These are phyloP conservation scores for Fusarium tjaetaba DNA, from an alignment of 2,329 filamentous ascomycete genomes.

Conservation along the genomic window DNA sequence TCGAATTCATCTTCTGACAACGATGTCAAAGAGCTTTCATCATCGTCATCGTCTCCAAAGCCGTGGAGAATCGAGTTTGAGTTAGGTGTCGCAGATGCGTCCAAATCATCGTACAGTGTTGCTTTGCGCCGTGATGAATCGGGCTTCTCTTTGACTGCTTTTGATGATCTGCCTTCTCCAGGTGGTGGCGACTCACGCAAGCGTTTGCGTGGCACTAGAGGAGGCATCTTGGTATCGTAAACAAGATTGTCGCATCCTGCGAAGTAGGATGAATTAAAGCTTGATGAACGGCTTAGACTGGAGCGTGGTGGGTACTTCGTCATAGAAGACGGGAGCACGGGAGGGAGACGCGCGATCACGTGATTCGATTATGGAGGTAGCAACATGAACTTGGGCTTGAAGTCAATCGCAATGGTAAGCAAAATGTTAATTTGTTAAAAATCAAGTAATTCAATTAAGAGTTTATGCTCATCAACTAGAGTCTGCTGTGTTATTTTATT, in stretches of 20 bases:
- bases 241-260: conserved; percentile 23
- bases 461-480: background rate
- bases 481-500: background rate
- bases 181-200: conserved; percentile 58
- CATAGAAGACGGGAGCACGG: conserved; percentile 14
- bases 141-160: conserved; percentile 33
- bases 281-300: background rate
- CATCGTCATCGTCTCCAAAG: conserved; percentile 54
- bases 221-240: conserved; percentile 66
- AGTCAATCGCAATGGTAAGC: background rate
- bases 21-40: conserved; percentile 61
- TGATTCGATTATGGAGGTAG: background rate
- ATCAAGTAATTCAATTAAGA: background rate
- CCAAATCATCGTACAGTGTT: conserved; percentile 70
- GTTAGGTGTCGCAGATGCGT: conserved; percentile 58
- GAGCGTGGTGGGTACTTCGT: conserved; percentile 20
- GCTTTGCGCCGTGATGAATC: conserved; percentile 55
- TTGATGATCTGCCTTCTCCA: conserved; percentile 43
- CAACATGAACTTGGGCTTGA: background rate
- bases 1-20: conserved; percentile 68
- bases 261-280: background rate
- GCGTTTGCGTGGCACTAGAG: conserved; percentile 74
- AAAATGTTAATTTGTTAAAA: background rate
- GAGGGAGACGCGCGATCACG: conserved; percentile 15
- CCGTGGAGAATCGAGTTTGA: conserved; percentile 55